phyloP scores from a whole-genome alignment of 352 stramenopile species.

The Globisporangium sylvaticum region DNA sequence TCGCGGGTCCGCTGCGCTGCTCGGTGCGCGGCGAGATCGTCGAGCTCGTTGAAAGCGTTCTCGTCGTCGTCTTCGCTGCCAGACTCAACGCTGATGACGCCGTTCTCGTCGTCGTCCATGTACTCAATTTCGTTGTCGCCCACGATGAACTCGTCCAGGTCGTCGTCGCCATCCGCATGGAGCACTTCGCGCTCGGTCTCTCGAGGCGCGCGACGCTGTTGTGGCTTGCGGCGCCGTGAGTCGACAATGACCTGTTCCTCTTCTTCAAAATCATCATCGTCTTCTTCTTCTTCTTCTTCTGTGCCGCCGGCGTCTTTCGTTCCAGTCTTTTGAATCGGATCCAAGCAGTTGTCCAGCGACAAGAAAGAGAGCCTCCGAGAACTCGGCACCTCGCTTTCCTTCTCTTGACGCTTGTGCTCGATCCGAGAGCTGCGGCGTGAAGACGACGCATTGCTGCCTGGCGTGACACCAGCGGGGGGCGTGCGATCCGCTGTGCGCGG shows the following conservation, averaged over 20 bases:
- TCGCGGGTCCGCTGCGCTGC: conserved; percentile 50
- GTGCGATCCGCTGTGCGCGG: background rate
- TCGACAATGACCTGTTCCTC: conserved; percentile 6
- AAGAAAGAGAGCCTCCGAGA: conserved; percentile 55
- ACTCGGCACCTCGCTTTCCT: conserved; percentile 29
- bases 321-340: conserved; percentile 21
- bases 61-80: conserved; percentile 42
- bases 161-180: conserved; percentile 52
- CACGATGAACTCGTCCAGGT: conserved; percentile 80
- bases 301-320: conserved; percentile 14
- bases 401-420: conserved; percentile 46
- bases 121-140: conserved; percentile 81
- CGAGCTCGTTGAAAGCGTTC: conserved; percentile 24
- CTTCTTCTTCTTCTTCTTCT: conserved; percentile 25
- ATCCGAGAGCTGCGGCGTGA: conserved; percentile 61
- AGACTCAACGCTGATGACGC: conserved; percentile 53
- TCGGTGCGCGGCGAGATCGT: conserved; percentile 34
- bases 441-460: conserved; percentile 28
- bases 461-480: background rate
- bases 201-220: conserved; percentile 11
- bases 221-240: conserved; percentile 5
- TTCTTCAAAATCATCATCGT: conserved; percentile 32
- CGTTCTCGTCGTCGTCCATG: conserved; percentile 83
- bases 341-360: conserved; percentile 67
- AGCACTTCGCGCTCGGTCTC: conserved; percentile 30